Evolutionary conservation across 495 filamentous ascomycete genomes (phyloP), one percentile per base, ranked within the genome.

Genomic region (Xeromyces bisporus): DNA sequence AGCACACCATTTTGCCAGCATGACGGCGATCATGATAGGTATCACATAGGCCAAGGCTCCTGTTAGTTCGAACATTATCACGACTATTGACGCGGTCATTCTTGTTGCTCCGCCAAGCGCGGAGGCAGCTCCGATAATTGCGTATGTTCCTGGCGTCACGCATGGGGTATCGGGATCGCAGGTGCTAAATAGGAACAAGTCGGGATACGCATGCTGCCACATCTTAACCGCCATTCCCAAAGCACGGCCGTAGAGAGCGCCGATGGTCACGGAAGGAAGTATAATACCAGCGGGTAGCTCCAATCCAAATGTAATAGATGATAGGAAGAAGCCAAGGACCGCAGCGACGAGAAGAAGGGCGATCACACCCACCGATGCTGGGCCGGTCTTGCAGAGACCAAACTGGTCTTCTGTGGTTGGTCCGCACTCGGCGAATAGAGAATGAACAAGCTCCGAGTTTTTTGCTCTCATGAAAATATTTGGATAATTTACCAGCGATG

Each of bases 11-110:
- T 97, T 97, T 37, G 77, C 80, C 14, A 96, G 58, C 87, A 97
- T 93, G 37, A 97, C 89, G n/a, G 91, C 85, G 36, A 97, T 80
- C 89, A 97, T 97, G 48, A 97, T 96, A 12, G 89, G 89, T 7
- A 97, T 74, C 18, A 97, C 89, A 49, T 97, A 96, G 0, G 86
- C 92, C 9, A 97, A 61, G 0, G 89, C 91, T 15, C 89, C 89
- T 0, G 89, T 97, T 16, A 97, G 73, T 56, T 97, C 89, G 41
- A 96, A 97, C 82, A 93, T 96, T 56, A 97, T 96, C 39, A 96
- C 89, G 2, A 96, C 89, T 43, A 97, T 93, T 7, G 87, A 94
- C 9, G 77, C 64, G 7, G 89, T 97, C 80, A 97, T 94, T 41
- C 89, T 73, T 15, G 87, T 96, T n/a, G 89, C 82, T 28, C 89